Percentiles rank a stretch among this genome's conserved stretches.
Evolutionary conservation across 768 basidiomycete species (phyloP).

Genomic region (Dentipellis fragilis): DNA sequence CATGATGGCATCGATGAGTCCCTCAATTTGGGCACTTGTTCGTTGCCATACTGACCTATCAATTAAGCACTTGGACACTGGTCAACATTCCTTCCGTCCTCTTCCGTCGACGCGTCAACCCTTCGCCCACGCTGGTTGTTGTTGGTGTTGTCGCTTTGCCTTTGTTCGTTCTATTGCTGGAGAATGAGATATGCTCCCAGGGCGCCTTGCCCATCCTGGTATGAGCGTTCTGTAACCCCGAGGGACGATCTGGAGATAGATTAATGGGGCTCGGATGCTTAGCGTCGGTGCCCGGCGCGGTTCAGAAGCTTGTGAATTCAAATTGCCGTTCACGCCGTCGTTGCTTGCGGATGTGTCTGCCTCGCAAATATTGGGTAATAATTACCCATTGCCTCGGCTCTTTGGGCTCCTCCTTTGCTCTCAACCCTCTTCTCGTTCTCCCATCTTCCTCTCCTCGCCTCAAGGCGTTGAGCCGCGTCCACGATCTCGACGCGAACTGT

Average conservation of each 20-base stretch:
- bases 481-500: conserved; percentile 1
- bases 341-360: not conserved
- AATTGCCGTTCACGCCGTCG: conserved; percentile 2
- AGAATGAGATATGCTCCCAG: not conserved
- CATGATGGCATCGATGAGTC: not conserved
- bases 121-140: not conserved
- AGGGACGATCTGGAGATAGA: not conserved
- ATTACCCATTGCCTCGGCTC: conserved; percentile 5
- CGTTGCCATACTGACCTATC: not conserved
- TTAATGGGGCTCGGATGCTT: not conserved
- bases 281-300: not conserved
- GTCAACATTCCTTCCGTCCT: not conserved
- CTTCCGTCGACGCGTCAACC: not conserved
- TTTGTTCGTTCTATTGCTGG: not conserved
- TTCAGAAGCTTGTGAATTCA: not conserved
- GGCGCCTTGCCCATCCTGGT: not conserved
- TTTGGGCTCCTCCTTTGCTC: conserved; percentile 2
- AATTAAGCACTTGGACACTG: not conserved
- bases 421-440: not conserved
- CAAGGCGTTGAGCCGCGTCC: conserved; percentile 5
- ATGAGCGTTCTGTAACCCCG: not conserved
- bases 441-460: conserved; percentile 3
- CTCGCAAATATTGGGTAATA: conserved; percentile 7
- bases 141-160: not conserved
- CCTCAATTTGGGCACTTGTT: not conserved